Evolutionary conservation across 148 eudicot genomes (phyloP).

Genomic region (Vaccinium corymbosum): DNA sequence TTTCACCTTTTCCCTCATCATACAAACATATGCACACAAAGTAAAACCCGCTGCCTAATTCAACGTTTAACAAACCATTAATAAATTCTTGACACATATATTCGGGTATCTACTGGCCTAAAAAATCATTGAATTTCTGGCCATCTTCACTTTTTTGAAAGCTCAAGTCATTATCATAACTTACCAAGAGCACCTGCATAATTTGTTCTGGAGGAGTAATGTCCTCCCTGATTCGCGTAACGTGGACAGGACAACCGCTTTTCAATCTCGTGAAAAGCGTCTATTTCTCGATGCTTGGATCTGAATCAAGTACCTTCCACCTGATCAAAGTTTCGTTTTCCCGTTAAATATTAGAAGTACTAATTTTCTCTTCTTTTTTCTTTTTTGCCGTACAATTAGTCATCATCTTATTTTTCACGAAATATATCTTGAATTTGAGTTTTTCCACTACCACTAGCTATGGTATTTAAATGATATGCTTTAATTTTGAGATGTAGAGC

Average conservation of each 20-base stretch:
- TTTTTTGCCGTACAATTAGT: too few relatives aligned
- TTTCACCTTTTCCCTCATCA: not conserved
- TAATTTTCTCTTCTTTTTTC: too few relatives aligned
- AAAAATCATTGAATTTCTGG: not conserved
- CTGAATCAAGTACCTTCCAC: conserved; percentile 43
- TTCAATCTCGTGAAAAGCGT: conserved; percentile 42
- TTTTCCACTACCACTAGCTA: too few relatives aligned
- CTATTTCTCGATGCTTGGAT: conserved; percentile 41
- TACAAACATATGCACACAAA: not conserved
- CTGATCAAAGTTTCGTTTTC: conserved; percentile 15
- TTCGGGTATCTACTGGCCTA: not conserved
- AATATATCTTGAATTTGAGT: too few relatives aligned
- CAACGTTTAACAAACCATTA: not conserved
- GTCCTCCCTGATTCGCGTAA: conserved; percentile 16
- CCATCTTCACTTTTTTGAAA: not conserved
- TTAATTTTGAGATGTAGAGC: not conserved
- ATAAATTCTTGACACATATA: not conserved
- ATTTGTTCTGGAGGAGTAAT: not conserved
- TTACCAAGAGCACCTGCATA: not conserved
- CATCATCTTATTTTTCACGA: too few relatives aligned
- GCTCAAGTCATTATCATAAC: not conserved
- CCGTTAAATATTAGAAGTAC: not conserved
- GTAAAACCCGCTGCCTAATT: not conserved
- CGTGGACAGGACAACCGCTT: conserved; percentile 38
- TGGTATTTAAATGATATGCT: too few relatives aligned